A percentile compares a stretch with the other conserved stretches of the same genome.
Evolutionary conservation across 495 filamentous ascomycete genomes (phyloP).

Genomic region (Astrocystis sublimbata): DNA sequence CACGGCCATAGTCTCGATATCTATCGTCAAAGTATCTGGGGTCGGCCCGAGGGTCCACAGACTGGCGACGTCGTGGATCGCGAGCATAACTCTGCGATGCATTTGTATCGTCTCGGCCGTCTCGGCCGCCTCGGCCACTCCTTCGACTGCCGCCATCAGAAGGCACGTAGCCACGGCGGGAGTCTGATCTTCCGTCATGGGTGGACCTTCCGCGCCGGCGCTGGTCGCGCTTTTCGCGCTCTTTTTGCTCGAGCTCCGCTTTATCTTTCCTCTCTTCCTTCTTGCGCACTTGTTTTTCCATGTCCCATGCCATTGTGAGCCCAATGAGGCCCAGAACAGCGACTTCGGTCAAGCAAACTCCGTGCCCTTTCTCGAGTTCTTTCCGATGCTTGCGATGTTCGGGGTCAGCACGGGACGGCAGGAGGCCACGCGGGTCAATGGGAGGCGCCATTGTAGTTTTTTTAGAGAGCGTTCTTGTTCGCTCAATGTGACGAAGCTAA

Average conservation of each 20-base stretch:
- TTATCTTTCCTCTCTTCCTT: conserved; percentile 28
- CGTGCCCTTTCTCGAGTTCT: conserved; percentile 28
- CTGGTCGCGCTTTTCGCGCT: conserved; percentile 13
- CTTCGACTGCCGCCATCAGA: not conserved
- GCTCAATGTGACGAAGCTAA: not conserved
- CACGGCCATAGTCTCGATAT: too few relatives aligned
- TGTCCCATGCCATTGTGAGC: conserved; percentile 30
- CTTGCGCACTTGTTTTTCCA: conserved; percentile 33
- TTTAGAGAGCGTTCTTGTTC: not conserved
- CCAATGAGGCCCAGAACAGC: conserved; percentile 28
- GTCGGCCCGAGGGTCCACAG: conserved; percentile 15
- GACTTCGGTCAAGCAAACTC: conserved; percentile 25
- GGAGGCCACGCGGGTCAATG: conserved; percentile 17
- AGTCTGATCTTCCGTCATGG: not conserved
- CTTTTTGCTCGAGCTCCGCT: conserved; percentile 15
- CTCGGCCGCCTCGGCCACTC: not conserved
- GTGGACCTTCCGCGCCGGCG: conserved; percentile 2
- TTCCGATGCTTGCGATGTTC: conserved; percentile 33
- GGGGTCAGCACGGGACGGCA: conserved; percentile 35
- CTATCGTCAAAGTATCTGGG: conserved; percentile 21
- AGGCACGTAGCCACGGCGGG: not conserved
- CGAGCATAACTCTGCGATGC: not conserved
- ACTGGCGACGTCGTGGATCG: conserved; percentile 14
- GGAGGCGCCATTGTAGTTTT: conserved; percentile 7
- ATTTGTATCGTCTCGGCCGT: not conserved